Conservation (phyloP, 345 rosid species). For the Pseudoturritis turrita region DNA sequence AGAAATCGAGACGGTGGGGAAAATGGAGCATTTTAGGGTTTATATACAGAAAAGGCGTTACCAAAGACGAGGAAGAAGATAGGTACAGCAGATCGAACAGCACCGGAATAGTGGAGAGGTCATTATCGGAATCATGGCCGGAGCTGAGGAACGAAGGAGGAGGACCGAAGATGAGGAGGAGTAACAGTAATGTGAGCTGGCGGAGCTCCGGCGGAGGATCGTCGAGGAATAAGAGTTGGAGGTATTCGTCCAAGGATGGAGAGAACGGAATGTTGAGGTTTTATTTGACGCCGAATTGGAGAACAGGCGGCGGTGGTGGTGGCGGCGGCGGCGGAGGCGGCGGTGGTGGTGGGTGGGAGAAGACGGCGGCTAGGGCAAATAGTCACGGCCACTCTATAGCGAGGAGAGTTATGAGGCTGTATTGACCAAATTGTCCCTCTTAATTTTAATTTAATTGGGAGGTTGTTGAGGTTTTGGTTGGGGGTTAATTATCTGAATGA, state of each 20-base stretch:
- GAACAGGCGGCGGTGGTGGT: slow-evolving; percentile 31
- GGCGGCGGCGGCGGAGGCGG: slow-evolving; percentile 51
- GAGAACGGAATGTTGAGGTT: slow-evolving; percentile 83
- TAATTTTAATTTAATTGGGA: neutral
- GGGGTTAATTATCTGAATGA: neutral
- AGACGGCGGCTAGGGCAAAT: slow-evolving; percentile 58
- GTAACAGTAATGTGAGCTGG: slow-evolving; percentile 95
- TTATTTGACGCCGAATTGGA: slow-evolving; percentile 80
- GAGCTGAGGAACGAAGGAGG: slow-evolving; percentile 55
- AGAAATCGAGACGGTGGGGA: slow-evolving; percentile 80
- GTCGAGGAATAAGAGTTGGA: slow-evolving; percentile 67
- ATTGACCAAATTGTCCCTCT: slow-evolving; percentile 42
- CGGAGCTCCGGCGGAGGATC: slow-evolving; percentile 56
- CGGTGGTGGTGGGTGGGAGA: slow-evolving; percentile 31
- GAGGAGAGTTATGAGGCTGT: slow-evolving; percentile 76
- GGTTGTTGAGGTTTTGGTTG: neutral
- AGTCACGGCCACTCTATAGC: slow-evolving; percentile 88
- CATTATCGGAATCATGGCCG: slow-evolving; percentile 83
- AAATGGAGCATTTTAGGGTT: slow-evolving; percentile 88
- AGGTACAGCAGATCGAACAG: slow-evolving; percentile 66
- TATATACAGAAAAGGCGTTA: slow-evolving; percentile 57
- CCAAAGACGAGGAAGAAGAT: slow-evolving; percentile 51
- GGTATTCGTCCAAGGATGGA: slow-evolving; percentile 61
- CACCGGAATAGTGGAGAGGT: slow-evolving; percentile 69
- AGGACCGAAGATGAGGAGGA: slow-evolving; percentile 66